These are phyloP conservation scores for Calamus simplicifolius DNA, from an alignment of 176 grass and related monocot species.

Conservation along the genomic window DNA sequence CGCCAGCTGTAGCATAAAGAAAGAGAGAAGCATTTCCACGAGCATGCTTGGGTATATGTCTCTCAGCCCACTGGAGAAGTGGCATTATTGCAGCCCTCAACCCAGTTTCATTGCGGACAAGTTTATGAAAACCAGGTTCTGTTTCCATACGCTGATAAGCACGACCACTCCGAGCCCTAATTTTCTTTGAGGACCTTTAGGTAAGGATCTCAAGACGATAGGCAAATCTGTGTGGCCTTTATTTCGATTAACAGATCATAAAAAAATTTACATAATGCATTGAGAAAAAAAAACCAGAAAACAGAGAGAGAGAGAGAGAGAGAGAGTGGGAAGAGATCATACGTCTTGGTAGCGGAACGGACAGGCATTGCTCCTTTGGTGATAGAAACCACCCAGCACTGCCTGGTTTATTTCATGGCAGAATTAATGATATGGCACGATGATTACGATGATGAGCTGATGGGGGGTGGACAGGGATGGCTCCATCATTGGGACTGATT, in stretches of 20 bases:
- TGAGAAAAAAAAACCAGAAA: too few relatives aligned
- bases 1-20: conserved; percentile 92
- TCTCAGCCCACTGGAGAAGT: conserved; percentile 86
- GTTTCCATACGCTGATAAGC: conserved; percentile 97
- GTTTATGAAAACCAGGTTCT: conserved; percentile 88
- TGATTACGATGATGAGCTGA: too few relatives aligned
- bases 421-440: too few relatives aligned
- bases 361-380: too few relatives aligned
- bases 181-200: conserved; percentile 63
- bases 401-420: too few relatives aligned
- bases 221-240: conserved; percentile 48
- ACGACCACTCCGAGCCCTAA: conserved; percentile 51
- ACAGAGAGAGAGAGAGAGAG: too few relatives aligned
- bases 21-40: conserved; percentile 74
- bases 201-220: conserved; percentile 66
- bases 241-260: conserved; percentile 60
- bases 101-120: conserved; percentile 73
- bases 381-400: too few relatives aligned
- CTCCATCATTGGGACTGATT: too few relatives aligned
- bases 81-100: conserved; percentile 76
- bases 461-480: too few relatives aligned
- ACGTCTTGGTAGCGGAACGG: too few relatives aligned
- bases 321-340: too few relatives aligned
- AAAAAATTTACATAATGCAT: too few relatives aligned
- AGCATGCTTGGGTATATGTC: conserved; percentile 57